Percentiles rank a stretch among this genome's conserved stretches.
Evolutionary conservation across 2,329 filamentous ascomycete genomes (phyloP).

Genomic region (Didymella keratinophila): DNA sequence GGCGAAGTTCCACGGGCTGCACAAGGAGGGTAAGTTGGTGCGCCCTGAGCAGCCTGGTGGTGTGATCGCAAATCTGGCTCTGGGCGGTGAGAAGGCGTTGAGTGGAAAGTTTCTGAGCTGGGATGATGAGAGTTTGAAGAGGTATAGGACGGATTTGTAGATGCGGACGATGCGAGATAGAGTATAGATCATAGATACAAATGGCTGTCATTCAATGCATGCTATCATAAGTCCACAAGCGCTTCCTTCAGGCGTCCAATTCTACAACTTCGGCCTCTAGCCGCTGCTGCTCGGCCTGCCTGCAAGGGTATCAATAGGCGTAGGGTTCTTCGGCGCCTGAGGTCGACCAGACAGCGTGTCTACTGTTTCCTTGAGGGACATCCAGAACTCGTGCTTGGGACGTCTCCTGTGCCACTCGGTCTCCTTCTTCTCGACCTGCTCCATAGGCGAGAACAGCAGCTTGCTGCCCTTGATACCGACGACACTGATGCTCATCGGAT

Average conservation of each 20-base stretch:
- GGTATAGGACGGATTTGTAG: constrained; percentile 34
- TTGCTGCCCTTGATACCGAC: constrained; percentile 93
- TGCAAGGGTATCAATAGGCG: constrained; percentile 31
- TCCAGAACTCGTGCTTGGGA: constrained; percentile 86
- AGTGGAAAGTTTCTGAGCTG: constrained; percentile 76
- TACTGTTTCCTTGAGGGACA: constrained; percentile 78
- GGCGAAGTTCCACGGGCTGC: constrained; percentile 72
- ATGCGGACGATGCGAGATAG: background rate
- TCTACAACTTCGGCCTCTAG: background rate
- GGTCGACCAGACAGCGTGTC: constrained; percentile 77
- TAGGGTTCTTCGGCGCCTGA: constrained; percentile 28
- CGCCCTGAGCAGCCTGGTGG: constrained; percentile 83
- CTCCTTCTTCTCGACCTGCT: constrained; percentile 77
- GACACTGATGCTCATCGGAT: constrained; percentile 77
- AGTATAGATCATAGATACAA: background rate
- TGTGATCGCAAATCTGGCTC: constrained; percentile 82
- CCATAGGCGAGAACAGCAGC: constrained; percentile 86
- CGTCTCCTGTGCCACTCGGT: constrained; percentile 94
- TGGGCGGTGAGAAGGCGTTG: constrained; percentile 68
- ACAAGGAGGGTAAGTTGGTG: constrained; percentile 75
- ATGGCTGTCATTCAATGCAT: background rate
- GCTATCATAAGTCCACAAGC: constrained; percentile 3
- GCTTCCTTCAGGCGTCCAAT: background rate
- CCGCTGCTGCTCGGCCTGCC: constrained; percentile 29
- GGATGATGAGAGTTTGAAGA: constrained; percentile 42